phyloP scores from a whole-genome alignment of 805 yeast species.

The Myxozyma neglecta region DNA sequence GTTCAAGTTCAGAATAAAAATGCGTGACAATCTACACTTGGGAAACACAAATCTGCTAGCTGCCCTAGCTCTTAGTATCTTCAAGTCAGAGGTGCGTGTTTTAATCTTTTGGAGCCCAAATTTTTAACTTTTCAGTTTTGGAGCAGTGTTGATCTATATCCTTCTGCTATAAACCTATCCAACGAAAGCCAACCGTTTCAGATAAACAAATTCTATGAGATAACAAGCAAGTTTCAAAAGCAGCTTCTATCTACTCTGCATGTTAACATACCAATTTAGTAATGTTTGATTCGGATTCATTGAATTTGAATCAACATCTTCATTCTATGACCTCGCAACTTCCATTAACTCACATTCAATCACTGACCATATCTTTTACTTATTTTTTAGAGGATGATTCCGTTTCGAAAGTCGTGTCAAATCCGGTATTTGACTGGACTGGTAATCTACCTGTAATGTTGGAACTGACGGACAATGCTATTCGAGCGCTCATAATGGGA shows the following conservation, averaged over 20 bases:
- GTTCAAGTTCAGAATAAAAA: not conserved
- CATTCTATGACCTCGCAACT: not conserved
- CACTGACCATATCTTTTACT: not conserved
- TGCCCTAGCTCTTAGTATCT: constrained; percentile 6
- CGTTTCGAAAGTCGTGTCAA: too few relatives aligned
- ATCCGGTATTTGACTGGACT: not conserved
- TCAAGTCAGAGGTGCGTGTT: not conserved
- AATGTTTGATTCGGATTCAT: not conserved
- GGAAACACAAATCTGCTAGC: not conserved
- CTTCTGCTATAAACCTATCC: not conserved
- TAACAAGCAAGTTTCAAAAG: not conserved
- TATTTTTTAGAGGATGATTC: not conserved
- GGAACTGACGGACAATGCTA: constrained; percentile 1
- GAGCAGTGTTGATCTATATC: constrained; percentile 8
- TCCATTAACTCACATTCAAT: not conserved
- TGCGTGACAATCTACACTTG: not conserved
- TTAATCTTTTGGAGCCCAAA: not conserved
- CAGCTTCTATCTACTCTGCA: not conserved
- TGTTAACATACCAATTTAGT: not conserved
- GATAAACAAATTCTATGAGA: not conserved
- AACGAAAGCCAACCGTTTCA: not conserved
- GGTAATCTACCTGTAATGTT: not conserved
- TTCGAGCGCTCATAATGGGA: constrained; percentile 6
- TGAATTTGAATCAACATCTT: not conserved
- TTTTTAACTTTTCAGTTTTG: constrained; percentile 6